phyloP scores from a whole-genome alignment of 169 alveolate species.

The Plasmodium fragile region DNA sequence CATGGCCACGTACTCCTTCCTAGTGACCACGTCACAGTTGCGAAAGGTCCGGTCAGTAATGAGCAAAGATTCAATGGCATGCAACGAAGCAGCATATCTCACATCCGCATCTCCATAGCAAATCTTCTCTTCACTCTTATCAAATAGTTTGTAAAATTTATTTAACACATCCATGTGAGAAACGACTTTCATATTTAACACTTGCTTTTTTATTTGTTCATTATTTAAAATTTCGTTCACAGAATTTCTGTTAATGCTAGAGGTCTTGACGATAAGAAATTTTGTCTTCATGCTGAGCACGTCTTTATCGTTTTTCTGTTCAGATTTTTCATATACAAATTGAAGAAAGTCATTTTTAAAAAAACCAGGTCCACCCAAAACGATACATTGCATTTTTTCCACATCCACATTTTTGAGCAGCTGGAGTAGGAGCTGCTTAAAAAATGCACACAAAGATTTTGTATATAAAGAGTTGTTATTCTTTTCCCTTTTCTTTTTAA shows the following conservation, averaged over 20 bases:
- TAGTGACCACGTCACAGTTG: constrained; percentile 50
- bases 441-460: constrained; percentile 25
- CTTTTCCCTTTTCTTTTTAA: constrained; percentile 39
- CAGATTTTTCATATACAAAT: constrained; percentile 36
- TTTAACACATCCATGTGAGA: constrained; percentile 40
- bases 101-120: constrained; percentile 35
- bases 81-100: constrained; percentile 28
- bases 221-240: constrained; percentile 38
- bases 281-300: not conserved
- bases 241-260: constrained; percentile 27
- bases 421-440: not conserved
- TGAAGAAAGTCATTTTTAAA: constrained; percentile 49
- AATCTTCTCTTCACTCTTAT: constrained; percentile 33
- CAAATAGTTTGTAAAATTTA: constrained; percentile 41
- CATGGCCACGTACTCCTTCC: constrained; percentile 74
- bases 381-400: constrained; percentile 38
- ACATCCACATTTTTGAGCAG: constrained; percentile 19
- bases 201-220: constrained; percentile 21
- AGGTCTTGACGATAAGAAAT: constrained; percentile 30
- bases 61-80: constrained; percentile 81
- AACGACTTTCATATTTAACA: constrained; percentile 36
- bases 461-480: constrained; percentile 10
- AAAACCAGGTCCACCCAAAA: constrained; percentile 66
- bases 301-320: constrained; percentile 24
- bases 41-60: constrained; percentile 79